Conservation (phyloP, 768 basidiomycete species). For the Wakefieldia striispora region DNA sequence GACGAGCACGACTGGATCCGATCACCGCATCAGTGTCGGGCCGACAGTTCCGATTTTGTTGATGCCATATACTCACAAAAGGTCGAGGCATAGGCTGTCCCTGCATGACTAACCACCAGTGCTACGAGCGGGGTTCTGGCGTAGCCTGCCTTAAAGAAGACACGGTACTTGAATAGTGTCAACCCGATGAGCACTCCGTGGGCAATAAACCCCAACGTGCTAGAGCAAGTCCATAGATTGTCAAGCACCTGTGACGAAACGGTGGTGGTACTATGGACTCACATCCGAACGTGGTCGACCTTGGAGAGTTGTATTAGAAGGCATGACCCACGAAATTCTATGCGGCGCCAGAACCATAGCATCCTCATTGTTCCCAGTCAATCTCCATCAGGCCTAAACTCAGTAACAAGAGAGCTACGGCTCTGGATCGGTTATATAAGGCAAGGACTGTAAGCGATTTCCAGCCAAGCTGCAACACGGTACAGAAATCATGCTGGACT, state of each 20-base stretch:
- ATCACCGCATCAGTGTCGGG: not conserved
- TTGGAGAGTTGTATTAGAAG: not conserved
- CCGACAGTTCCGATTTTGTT: not conserved
- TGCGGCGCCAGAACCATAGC: not conserved
- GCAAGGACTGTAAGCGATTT: slow-evolving; percentile 15
- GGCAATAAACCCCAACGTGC: slow-evolving; percentile 10
- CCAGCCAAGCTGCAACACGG: not conserved
- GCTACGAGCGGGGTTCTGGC: slow-evolving; percentile 18
- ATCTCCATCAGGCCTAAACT: slow-evolving; percentile 5
- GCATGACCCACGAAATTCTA: slow-evolving; percentile 3
- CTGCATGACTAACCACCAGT: slow-evolving; percentile 18
- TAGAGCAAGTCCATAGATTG: not conserved
- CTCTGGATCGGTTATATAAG: slow-evolving; percentile 18
- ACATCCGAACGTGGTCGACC: slow-evolving; percentile 5
- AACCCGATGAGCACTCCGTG: slow-evolving; percentile 16
- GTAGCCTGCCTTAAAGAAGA: slow-evolving; percentile 11
- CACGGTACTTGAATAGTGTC: slow-evolving; percentile 20
- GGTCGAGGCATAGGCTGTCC: slow-evolving; percentile 6
- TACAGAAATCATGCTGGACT: not conserved
- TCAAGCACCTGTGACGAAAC: not conserved
- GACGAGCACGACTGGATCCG: not conserved
- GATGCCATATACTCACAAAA: slow-evolving; percentile 7
- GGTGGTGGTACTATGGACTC: not conserved
- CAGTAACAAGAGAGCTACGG: slow-evolving; percentile 5
- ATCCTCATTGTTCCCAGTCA: not conserved